phyloP scores from a whole-genome alignment of 495 filamentous ascomycete genomes.

The Rhypophila decipiens region DNA sequence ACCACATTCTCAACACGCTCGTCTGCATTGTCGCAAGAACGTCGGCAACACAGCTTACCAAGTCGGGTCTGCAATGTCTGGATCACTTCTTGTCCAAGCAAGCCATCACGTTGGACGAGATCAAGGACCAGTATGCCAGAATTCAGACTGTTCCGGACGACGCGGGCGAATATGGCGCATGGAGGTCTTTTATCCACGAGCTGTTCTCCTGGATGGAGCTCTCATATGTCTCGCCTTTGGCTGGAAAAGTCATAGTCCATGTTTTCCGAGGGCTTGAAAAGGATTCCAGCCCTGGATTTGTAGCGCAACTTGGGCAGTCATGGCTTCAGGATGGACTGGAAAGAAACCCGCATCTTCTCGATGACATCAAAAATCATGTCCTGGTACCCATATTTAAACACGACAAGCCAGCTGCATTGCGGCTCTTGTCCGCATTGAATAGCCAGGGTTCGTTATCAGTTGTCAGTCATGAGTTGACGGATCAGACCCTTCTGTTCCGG shows the following conservation, averaged over 20 bases:
- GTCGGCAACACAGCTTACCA: constrained; percentile 49
- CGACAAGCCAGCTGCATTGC: constrained; percentile 45
- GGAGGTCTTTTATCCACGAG: constrained; percentile 39
- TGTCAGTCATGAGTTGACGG: constrained; percentile 38
- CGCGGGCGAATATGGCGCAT: constrained; percentile 18
- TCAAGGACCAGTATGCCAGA: constrained; percentile 29
- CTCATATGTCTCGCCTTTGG: constrained; percentile 56
- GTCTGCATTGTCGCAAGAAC: constrained; percentile 45
- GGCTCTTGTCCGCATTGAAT: constrained; percentile 47
- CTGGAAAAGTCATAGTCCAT: constrained; percentile 57
- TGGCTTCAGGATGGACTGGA: constrained; percentile 43
- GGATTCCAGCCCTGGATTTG: constrained; percentile 17
- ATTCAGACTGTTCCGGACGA: constrained; percentile 19
- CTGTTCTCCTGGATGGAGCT: constrained; percentile 57
- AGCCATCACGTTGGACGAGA: constrained; percentile 34
- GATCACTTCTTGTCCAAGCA: constrained; percentile 53
- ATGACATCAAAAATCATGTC: constrained; percentile 65
- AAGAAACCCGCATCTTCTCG: constrained; percentile 48
- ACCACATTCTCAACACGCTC: constrained; percentile 33
- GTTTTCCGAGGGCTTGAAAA: constrained; percentile 40
- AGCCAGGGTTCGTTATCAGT: constrained; percentile 30
- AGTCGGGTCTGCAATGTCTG: constrained; percentile 55
- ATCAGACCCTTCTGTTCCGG: constrained; percentile 51
- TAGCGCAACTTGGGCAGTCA: constrained; percentile 39
- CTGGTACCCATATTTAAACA: constrained; percentile 63